Evolutionary conservation across 2,329 filamentous ascomycete genomes (phyloP).

Genomic region (Diaporthe ampelina): DNA sequence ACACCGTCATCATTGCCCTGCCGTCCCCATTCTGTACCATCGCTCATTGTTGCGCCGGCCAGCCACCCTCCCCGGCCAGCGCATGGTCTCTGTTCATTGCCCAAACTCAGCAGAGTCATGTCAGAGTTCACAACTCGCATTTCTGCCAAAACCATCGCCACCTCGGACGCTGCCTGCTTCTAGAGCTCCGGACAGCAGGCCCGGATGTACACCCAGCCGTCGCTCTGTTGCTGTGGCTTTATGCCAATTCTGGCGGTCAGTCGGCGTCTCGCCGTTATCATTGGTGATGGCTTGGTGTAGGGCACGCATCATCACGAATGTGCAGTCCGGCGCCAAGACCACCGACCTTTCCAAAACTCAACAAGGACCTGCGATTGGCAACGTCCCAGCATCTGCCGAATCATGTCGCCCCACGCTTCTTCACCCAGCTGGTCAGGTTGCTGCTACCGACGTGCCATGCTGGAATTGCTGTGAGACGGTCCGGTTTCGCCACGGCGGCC

Average conservation of each 20-base stretch:
- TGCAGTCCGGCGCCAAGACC: not conserved
- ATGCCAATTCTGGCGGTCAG: conserved; percentile 25
- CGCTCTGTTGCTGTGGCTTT: not conserved
- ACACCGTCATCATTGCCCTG: conserved; percentile 28
- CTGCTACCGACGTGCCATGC: not conserved
- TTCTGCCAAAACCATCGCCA: not conserved
- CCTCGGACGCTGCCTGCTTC: conserved; percentile 9
- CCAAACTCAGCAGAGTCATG: conserved; percentile 26
- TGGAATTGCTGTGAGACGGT: not conserved
- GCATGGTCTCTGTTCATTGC: not conserved
- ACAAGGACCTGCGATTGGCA: not conserved
- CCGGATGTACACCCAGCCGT: conserved; percentile 4
- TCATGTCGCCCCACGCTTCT: not conserved
- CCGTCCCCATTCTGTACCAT: conserved; percentile 4
- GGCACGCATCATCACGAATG: not conserved
- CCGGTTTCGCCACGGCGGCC: conserved; percentile 12
- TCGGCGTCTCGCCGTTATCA: not conserved
- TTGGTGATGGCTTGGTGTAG: not conserved
- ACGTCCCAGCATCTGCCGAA: not conserved
- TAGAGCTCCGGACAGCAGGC: not conserved
- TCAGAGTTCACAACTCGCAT: conserved; percentile 21
- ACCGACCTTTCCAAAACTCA: not conserved
- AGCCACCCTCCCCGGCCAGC: not conserved
- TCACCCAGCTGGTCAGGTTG: conserved; percentile 1
- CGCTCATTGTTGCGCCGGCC: not conserved